Evolutionary conservation across 1,284 basidiomycete species (phyloP), one percentile per base, ranked within the genome.

Genomic region (Malassezia sympodialis): DNA sequence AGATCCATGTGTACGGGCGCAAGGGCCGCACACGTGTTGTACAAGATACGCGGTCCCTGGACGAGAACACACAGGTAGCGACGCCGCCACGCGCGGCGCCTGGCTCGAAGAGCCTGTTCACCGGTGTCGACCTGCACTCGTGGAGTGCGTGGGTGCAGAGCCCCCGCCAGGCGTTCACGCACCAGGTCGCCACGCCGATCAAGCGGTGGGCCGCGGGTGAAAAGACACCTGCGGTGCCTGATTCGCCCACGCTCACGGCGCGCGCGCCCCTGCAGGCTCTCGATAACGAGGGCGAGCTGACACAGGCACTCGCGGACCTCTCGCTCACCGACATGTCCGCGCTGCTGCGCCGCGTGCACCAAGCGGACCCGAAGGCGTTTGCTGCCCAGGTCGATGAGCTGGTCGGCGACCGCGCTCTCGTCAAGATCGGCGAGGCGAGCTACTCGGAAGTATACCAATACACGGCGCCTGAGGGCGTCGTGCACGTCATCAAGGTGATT

Each of bases 401-500:
- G 6, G 50, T 51, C 3, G 39, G 42, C 1, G 32, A 43, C 0
- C 28, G 15, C n/a, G 26, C 48, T 1, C 31, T 64, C 4, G 60
- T 78, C 60, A 98, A 98, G 77, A 84, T 96, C 50, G 93, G 91
- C 42, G 93, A 98, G 77, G 93, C 93, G 11, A 90, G 87, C 45
- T 98, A 87, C 75, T 94, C 90, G 0, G 93, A 98, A 72, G 94
- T 98, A n/a, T 98, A 89, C 76, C 84, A 58, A 26, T 45, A 63
- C 10, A 42, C 39, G 21, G 3, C 46, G 21, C 23, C 10, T 12
- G 24, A 43, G 11, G 24, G n/a, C n/a, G 26, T 17, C 35, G 34
- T n/a, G n/a, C n/a, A 88, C 31, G 89, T 93, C 15, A 79, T 91
- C 63, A 94, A 94, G 77, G 80, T 93, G 45, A 83, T 94, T 23